Conservation (phyloP, 75 land plant species). For the Ceratopteris richardii region DNA sequence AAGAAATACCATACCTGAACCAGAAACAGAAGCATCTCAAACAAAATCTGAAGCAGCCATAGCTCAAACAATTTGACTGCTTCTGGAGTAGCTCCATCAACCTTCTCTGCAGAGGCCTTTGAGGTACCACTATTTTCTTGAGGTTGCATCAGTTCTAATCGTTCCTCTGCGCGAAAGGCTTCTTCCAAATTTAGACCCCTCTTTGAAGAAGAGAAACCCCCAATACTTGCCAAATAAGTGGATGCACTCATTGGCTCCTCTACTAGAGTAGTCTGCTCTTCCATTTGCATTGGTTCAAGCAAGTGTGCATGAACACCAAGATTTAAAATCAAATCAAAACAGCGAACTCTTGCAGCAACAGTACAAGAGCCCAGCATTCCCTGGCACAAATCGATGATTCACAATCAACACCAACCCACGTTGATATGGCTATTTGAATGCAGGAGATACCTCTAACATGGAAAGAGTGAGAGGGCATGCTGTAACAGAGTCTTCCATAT, state of each 20-base stretch:
- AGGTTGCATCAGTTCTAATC: constrained; percentile 5
- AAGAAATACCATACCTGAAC: constrained; percentile 98
- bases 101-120: constrained; percentile 34
- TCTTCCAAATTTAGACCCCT: constrained; percentile 23
- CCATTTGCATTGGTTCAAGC: constrained; percentile 71
- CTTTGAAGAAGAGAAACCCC: constrained; percentile 31
- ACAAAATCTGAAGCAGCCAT: constrained; percentile 80
- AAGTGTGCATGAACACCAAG: constrained; percentile 98
- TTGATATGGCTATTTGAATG: not conserved
- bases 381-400: constrained; percentile 11
- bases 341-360: constrained; percentile 51
- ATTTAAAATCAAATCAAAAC: constrained; percentile 90
- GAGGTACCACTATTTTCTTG: constrained; percentile 14
- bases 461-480: constrained; percentile 88
- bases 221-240: not conserved
- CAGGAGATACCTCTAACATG: constrained; percentile 78
- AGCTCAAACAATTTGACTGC: constrained; percentile 77
- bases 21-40: constrained; percentile 84
- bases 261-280: constrained; percentile 42
- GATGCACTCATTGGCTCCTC: constrained; percentile 25
- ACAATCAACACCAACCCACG: no score
- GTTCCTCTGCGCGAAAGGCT: constrained; percentile 14
- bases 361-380: constrained; percentile 76
- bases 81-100: constrained; percentile 31
- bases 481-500: constrained; percentile 68